Percentiles rank a stretch among this genome's conserved stretches.
phyloP scores from a whole-genome alignment of 139 green algal genomes.

The Chlorella sp. region DNA sequence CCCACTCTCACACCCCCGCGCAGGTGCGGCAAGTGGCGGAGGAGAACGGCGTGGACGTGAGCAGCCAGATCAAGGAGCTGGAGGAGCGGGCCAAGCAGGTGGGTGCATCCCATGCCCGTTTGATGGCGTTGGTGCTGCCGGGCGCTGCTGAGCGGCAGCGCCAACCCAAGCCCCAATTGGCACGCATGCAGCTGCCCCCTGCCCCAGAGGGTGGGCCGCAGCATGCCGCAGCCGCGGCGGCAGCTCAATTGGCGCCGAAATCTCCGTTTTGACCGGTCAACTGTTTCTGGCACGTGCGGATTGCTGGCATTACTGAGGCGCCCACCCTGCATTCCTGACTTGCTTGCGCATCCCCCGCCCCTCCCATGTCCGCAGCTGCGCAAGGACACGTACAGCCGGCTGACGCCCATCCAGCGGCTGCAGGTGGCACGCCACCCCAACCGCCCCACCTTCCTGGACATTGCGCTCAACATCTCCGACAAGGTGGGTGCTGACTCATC shows the following conservation, averaged over 20 bases:
- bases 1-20: background rate
- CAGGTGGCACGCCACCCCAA: slow-evolving; percentile 97
- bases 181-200: no score
- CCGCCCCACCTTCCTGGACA: slow-evolving; percentile 95
- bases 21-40: slow-evolving; percentile 93
- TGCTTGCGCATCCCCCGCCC: background rate
- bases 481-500: slow-evolving; percentile 80
- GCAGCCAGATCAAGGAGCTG: slow-evolving; percentile 84
- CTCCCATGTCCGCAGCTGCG: slow-evolving; percentile 72
- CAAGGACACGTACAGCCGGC: slow-evolving; percentile 91
- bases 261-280: no score
- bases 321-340: no score
- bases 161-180: no score
- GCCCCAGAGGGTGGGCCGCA: no score
- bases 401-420: slow-evolving; percentile 93
- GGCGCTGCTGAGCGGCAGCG: no score
- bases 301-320: background rate
- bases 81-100: slow-evolving; percentile 85
- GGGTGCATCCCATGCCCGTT: no score
- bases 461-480: slow-evolving; percentile 97
- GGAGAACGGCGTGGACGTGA: slow-evolving; percentile 94
- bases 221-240: no score
- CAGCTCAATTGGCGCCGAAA: no score
- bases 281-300: no score
- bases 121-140: no score